Conservation (phyloP, 225 moss, liverwort and hornwort genomes). For the Polytrichum commune region DNA sequence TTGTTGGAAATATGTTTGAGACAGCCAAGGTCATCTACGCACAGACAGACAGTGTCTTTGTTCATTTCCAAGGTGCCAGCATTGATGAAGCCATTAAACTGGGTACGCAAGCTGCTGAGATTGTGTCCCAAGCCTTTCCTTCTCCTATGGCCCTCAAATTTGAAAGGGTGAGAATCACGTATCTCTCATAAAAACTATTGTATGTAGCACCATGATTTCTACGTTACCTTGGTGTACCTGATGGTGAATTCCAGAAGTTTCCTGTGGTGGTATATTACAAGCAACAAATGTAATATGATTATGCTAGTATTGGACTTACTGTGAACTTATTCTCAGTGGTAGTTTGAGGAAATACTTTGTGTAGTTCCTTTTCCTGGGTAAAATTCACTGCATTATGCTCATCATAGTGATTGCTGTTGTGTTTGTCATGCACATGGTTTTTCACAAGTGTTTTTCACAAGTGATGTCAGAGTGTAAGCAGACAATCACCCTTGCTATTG, state of each 20-base stretch:
- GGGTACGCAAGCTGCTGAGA: slow-evolving; percentile 59
- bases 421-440: too few relatives aligned
- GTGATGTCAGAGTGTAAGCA: too few relatives aligned
- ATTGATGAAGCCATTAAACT: slow-evolving; percentile 55
- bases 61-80: slow-evolving; percentile 49
- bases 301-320: too few relatives aligned
- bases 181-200: background rate
- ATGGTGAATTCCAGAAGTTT: background rate
- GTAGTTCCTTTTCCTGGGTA: too few relatives aligned
- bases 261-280: too few relatives aligned
- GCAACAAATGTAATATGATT: too few relatives aligned
- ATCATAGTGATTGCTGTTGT: too few relatives aligned
- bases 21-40: slow-evolving; percentile 51
- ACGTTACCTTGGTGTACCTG: background rate
- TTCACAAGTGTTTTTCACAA: too few relatives aligned
- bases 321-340: too few relatives aligned
- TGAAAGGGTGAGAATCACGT: slow-evolving; percentile 38
- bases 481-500: too few relatives aligned
- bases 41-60: slow-evolving; percentile 65
- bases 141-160: slow-evolving; percentile 60
- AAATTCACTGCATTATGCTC: too few relatives aligned
- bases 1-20: slow-evolving; percentile 40
- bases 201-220: too few relatives aligned
- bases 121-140: slow-evolving; percentile 60
- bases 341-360: background rate